Evolutionary conservation across 1,139 yeast species (phyloP), one percentile per base, ranked within the genome.

Genomic region (Blastobotrys aristatus): DNA sequence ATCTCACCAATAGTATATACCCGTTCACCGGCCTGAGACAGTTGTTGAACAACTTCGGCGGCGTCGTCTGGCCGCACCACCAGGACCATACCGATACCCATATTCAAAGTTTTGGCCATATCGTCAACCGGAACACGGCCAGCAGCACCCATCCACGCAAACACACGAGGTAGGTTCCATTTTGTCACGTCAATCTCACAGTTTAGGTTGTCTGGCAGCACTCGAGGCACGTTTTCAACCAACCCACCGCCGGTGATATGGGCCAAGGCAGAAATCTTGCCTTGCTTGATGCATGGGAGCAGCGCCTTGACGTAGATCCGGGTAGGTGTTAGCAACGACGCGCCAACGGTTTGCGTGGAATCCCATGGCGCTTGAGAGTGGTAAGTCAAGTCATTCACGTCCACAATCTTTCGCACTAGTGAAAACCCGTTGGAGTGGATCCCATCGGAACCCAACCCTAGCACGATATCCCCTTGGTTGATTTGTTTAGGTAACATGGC

Each of bases 191-290:
- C 96, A 46, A 94, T 79, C 57, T 73, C 74, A 16, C 97, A 98
- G 62, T 83, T 82, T 55, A 92, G 72, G 58, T 80, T 69, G 53
- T 79, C 71, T 53, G 98, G 98, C 54, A 94, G 74, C 24, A 96
- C 94, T 65, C 99, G 81, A 48, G 99, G 99, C 50, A 92, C 82
- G 67, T 94, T 94, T 68, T 94, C 99, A 32, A 92, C 84, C 45
- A 94, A 75, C 50, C 99, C 99, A 62, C 99, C 99, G 52, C 99
- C 99, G 21, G 99, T 94, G 60, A 94, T 92, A 65, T 94, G 96
- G 4, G 98, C 96, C 65, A 94, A 76, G 52, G 97, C 99, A 50
- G 88, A 75, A 48, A 92, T 66, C 52, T 84, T 72, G 41, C 76
- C 82, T 62, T 83, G 72, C 60, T 76, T 77, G 55, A 90, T 77